phyloP scores from a whole-genome alignment of 495 filamentous ascomycete species.

The Hyphodiscus hymeniophilus region DNA sequence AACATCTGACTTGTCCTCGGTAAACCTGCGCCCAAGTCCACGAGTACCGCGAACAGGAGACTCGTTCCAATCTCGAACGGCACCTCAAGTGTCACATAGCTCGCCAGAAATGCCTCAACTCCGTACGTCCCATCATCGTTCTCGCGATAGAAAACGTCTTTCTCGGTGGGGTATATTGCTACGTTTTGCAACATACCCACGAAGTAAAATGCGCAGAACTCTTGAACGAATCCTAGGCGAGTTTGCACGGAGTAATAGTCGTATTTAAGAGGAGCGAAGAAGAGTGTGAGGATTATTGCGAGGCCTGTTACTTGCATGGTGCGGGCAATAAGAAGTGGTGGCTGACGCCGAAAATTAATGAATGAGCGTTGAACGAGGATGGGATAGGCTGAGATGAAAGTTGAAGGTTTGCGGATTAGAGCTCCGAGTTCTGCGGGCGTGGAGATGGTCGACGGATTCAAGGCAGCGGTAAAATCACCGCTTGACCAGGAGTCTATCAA shows the following conservation, averaged over 20 bases:
- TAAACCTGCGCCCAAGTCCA: conserved; percentile 52
- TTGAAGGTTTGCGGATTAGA: conserved; percentile 49
- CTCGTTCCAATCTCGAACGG: conserved; percentile 59
- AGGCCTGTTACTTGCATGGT: conserved; percentile 61
- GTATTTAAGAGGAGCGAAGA: conserved; percentile 62
- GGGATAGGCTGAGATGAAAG: conserved; percentile 53
- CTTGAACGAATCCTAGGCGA: conserved; percentile 62
- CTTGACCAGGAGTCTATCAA: conserved; percentile 47
- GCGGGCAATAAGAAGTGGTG: conserved; percentile 52
- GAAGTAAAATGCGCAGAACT: conserved; percentile 63
- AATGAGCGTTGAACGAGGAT: conserved; percentile 53
- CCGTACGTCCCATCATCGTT: conserved; percentile 60
- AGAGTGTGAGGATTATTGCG: conserved; percentile 56
- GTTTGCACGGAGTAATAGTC: conserved; percentile 61
- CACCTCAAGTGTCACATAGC: conserved; percentile 58
- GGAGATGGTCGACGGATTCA: conserved; percentile 36
- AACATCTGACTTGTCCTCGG: conserved; percentile 51
- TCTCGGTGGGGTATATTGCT: conserved; percentile 59
- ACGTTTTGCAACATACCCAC: conserved; percentile 75
- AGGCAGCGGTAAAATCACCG: conserved; percentile 25
- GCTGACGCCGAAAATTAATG: conserved; percentile 61
- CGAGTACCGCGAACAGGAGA: conserved; percentile 55
- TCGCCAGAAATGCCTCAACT: conserved; percentile 56
- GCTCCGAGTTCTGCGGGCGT: conserved; percentile 64
- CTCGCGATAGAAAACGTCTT: conserved; percentile 64